These are phyloP conservation scores for Lenzites betulinus DNA, from an alignment of 768 basidiomycete species.

Conservation along the genomic window DNA sequence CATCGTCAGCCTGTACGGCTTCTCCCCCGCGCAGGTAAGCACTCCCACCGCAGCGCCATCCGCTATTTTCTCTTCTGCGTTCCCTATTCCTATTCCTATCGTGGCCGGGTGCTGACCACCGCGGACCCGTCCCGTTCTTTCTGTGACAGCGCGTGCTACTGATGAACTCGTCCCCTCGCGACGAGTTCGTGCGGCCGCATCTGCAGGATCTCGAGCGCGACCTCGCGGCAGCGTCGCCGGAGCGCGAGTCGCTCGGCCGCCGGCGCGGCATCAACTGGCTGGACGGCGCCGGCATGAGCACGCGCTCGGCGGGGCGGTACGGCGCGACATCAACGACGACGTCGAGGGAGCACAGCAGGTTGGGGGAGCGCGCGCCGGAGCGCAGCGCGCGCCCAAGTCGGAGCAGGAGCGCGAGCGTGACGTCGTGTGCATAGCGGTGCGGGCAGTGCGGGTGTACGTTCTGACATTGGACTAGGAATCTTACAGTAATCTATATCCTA, in stretches of 20 bases:
- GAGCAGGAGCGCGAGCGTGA: conserved; percentile 14
- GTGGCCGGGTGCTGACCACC: too few relatives aligned
- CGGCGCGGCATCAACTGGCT: conserved; percentile 28
- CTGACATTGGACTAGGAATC: conserved; percentile 13
- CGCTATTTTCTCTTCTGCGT: too few relatives aligned
- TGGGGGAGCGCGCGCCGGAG: not conserved
- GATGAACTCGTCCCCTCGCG: conserved; percentile 64
- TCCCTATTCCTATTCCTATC: too few relatives aligned
- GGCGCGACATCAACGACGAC: conserved; percentile 13
- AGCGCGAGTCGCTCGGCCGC: conserved; percentile 18
- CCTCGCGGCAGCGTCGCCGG: conserved; percentile 15
- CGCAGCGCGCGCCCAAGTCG: not conserved
- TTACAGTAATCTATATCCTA: conserved; percentile 16
- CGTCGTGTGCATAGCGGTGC: not conserved
- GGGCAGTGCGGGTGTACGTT: not conserved
- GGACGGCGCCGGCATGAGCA: conserved; percentile 18
- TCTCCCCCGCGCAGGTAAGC: conserved; percentile 74
- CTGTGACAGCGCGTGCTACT: conserved; percentile 56
- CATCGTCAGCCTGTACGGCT: conserved; percentile 60
- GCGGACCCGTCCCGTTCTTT: too few relatives aligned
- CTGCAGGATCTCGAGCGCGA: conserved; percentile 23
- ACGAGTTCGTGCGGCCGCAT: conserved; percentile 32
- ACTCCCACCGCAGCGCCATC: not conserved
- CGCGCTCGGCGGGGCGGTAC: conserved; percentile 8
- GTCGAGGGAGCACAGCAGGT: conserved; percentile 17